Base-by-base conservation (phyloP, 768 basidiomycete genomes). In the Mycena amicta region DNA sequence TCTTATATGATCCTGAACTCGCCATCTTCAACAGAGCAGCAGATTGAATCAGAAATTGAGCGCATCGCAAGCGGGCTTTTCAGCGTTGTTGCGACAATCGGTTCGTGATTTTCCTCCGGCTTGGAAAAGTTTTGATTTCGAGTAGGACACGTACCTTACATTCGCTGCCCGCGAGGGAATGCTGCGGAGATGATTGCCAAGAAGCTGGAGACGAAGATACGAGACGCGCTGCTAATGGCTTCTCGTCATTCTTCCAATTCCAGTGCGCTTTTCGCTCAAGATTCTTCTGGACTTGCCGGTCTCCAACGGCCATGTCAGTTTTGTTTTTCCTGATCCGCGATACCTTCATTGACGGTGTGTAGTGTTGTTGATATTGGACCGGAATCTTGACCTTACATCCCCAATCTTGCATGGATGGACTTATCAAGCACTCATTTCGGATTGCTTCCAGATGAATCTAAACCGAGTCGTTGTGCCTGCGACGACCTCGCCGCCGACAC, bases 121-220 rank as follows among this genome's bases (percentile, higher is more conserved):
- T 29, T 26, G 31, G 8, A 13, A 28, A n/a, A 2, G 8, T 49
- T n/a, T 51, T 15, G 55, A 3, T 58, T 50, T 5, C 12, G 51
- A 29, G 50, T 55, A 94, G 94, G 92, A 1, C 90, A 93, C 65
- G 90, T 96, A 22, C 97, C 97, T 11, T 90, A 95, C 69, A 98
- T 99, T 58, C 89, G 97, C 29, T 89, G 92, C 56, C 97, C 97
- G 22, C 80, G 89, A 71, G 96, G 96, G 1, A 98, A 98, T 72
- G 97, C 97, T 4, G 97, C 95, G 20, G 97, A 99, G 74, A 97
- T 98, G 95, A 88, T 98, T n/a, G 95, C 95, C 8, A 90, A 94
- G 75, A 97, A 93, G 71, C 80, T 99, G 12, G 97, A 99, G 67
- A 83, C 86, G 15, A 93, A 93, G 73, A 89, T 98, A 65, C 80